Percentiles rank a stretch among this genome's conserved stretches.
Conservation (phyloP, 257 asterid species). For the Striga asiatica region DNA sequence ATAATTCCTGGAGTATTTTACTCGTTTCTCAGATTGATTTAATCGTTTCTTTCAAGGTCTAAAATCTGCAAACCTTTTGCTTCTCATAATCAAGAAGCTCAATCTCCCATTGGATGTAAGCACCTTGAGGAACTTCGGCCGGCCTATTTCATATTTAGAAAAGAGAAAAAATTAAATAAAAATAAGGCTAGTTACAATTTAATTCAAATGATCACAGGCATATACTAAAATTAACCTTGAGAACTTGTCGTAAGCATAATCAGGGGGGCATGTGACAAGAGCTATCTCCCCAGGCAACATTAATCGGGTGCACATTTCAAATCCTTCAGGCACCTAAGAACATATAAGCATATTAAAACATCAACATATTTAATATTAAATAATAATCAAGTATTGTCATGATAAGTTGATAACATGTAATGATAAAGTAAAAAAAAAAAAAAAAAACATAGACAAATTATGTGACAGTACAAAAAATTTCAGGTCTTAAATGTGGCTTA, state of each 20-base stretch:
- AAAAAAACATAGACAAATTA: too few relatives aligned
- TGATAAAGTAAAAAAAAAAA: too few relatives aligned
- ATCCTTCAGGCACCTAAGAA: too few relatives aligned
- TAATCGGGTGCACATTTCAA: background rate
- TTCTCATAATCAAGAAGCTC: slow-evolving; percentile 94
- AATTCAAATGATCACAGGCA: too few relatives aligned
- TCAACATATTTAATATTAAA: background rate
- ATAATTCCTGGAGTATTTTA: too few relatives aligned
- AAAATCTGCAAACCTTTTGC: slow-evolving; percentile 52
- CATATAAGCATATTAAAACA: too few relatives aligned
- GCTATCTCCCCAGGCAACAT: too few relatives aligned
- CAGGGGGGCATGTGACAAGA: too few relatives aligned
- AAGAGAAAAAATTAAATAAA: background rate
- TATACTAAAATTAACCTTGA: slow-evolving; percentile 54
- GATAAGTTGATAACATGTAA: too few relatives aligned
- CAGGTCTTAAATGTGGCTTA: too few relatives aligned
- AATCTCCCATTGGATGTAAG: slow-evolving; percentile 82
- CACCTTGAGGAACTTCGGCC: slow-evolving; percentile 73
- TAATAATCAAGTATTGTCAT: background rate
- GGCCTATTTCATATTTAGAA: slow-evolving; percentile 34
- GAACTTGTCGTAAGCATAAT: slow-evolving; percentile 39
- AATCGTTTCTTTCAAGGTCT: background rate
- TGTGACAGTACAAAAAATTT: too few relatives aligned
- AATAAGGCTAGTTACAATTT: background rate
- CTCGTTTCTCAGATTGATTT: too few relatives aligned